Evolutionary conservation across 1,139 yeast species (phyloP).

Genomic region (Suhomyces wounanorum): DNA sequence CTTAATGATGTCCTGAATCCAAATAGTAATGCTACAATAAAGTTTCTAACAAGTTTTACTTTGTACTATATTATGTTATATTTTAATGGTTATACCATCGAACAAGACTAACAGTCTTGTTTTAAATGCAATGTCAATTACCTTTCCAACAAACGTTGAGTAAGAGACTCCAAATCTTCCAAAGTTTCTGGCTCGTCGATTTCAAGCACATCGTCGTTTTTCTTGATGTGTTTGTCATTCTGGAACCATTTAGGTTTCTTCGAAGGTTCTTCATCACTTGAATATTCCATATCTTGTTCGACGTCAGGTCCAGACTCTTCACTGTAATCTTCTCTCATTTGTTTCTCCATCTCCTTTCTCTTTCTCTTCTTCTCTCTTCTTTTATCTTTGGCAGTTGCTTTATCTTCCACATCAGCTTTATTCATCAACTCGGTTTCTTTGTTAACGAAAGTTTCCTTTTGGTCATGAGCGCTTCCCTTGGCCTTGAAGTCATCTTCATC

Average conservation of each 20-base stretch:
- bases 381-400: slow-evolving; percentile 77
- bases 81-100: neutral
- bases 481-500: slow-evolving; percentile 84
- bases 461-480: slow-evolving; percentile 71
- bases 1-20: neutral
- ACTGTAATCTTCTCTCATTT: slow-evolving; percentile 40
- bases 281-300: slow-evolving; percentile 50
- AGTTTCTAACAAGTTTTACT: neutral
- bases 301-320: slow-evolving; percentile 36
- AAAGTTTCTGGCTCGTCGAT: slow-evolving; percentile 85
- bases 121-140: neutral
- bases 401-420: slow-evolving; percentile 74
- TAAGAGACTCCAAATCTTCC: slow-evolving; percentile 91
- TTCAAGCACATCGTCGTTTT: slow-evolving; percentile 54
- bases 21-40: neutral
- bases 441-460: slow-evolving; percentile 65
- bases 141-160: slow-evolving; percentile 58
- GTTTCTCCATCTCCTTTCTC: slow-evolving; percentile 76
- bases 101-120: neutral
- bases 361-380: slow-evolving; percentile 86
- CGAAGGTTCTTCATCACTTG: slow-evolving; percentile 45
- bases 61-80: neutral
- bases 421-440: slow-evolving; percentile 72
- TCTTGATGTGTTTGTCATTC: slow-evolving; percentile 28
- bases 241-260: slow-evolving; percentile 70